Conservation (phyloP, 768 basidiomycete genomes). For the Tephrocybe sp. region DNA sequence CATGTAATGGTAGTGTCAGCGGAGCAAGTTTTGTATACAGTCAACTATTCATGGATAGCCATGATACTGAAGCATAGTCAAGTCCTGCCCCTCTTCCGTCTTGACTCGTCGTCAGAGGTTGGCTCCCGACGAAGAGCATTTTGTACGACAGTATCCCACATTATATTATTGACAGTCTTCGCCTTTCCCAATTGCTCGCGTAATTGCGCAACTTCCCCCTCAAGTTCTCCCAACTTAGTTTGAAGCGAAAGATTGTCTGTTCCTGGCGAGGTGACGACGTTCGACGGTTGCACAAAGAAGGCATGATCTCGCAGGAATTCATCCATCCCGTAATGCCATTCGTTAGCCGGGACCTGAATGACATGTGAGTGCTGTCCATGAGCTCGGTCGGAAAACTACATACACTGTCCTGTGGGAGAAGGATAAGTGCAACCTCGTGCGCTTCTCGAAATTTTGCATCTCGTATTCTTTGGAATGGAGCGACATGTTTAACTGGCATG, state of each 20-base stretch:
- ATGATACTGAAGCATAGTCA: slow-evolving; percentile 8
- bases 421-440: slow-evolving; percentile 69
- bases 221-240: slow-evolving; percentile 64
- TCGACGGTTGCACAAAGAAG: slow-evolving; percentile 56
- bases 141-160: slow-evolving; percentile 89
- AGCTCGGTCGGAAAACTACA: slow-evolving; percentile 15
- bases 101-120: slow-evolving; percentile 23
- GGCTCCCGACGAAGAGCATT: slow-evolving; percentile 45
- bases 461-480: slow-evolving; percentile 71
- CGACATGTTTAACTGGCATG: slow-evolving; percentile 65
- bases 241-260: slow-evolving; percentile 43
- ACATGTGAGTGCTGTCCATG: background rate
- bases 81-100: slow-evolving; percentile 31
- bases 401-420: slow-evolving; percentile 51
- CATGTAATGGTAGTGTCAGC: slow-evolving; percentile 15
- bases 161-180: slow-evolving; percentile 88
- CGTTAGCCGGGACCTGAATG: slow-evolving; percentile 29
- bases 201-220: slow-evolving; percentile 67
- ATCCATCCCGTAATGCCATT: slow-evolving; percentile 43
- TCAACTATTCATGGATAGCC: too few relatives aligned
- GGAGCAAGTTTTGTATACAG: too few relatives aligned
- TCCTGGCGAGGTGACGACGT: slow-evolving; percentile 24
- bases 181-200: slow-evolving; percentile 77
- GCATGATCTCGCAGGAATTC: slow-evolving; percentile 67
- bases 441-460: slow-evolving; percentile 66